Evolutionary conservation across 176 grass and related monocot genomes (phyloP).

Genomic region (Dendrocalamus sinicus): DNA sequence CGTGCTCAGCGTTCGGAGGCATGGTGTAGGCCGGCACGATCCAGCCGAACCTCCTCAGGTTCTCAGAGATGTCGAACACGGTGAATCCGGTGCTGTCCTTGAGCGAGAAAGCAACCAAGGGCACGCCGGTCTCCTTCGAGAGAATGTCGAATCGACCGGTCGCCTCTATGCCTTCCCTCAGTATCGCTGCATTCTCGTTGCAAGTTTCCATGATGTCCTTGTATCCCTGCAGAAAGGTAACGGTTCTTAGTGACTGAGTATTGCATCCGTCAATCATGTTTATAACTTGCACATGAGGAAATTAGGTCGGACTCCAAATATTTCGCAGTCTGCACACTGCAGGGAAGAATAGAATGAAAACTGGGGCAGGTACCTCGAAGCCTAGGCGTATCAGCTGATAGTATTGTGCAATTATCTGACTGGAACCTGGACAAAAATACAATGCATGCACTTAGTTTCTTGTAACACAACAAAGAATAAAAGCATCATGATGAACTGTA

Average conservation of each 20-base stretch:
- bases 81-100: conserved; percentile 60
- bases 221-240: conserved; percentile 62
- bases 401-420: conserved; percentile 87
- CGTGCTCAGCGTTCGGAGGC: conserved; percentile 64
- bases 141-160: conserved; percentile 64
- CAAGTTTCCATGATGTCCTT: conserved; percentile 83
- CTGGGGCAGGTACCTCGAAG: conserved; percentile 51
- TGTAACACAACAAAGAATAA: background rate
- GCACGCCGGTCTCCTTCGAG: conserved; percentile 77
- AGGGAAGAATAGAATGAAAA: background rate
- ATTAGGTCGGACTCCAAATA: background rate
- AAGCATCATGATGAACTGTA: background rate
- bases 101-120: conserved; percentile 74
- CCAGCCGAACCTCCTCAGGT: conserved; percentile 76
- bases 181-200: conserved; percentile 52
- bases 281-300: background rate
- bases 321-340: background rate
- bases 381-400: conserved; percentile 84
- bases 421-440: conserved; percentile 52
- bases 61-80: conserved; percentile 68
- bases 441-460: background rate
- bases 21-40: conserved; percentile 88
- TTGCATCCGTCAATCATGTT: background rate
- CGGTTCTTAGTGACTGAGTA: background rate
- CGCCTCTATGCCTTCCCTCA: conserved; percentile 52